Evolutionary conservation across 2,329 filamentous ascomycete genomes (phyloP), one percentile per base, ranked within the genome.

Genomic region (Xylaria multiplex): DNA sequence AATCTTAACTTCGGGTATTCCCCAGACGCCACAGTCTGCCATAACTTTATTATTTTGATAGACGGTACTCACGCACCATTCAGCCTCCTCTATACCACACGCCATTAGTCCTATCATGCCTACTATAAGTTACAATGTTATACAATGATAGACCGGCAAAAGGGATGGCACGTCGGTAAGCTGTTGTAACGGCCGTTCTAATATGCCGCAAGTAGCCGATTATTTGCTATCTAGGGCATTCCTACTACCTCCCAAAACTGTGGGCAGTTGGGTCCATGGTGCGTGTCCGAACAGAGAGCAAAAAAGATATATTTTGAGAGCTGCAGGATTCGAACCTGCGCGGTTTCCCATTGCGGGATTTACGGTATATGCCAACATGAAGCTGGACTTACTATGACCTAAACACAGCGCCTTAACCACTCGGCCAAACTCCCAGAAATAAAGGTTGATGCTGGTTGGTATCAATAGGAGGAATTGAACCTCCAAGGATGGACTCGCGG

Each of bases 401-500:
- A 69, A 69, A 69, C 67, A 67, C 64, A 46, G 54, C 67, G 64
- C 67, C 67, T 67, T 69, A 69, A 69, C 67, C 67, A 69, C 67
- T 69, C 67, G 66, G 67, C 64, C 67, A 69, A 64, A 69, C 67
- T 62, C 64, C 67, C 67, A 16, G 13, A 45, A 58, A 55, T 2
- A 7, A 37, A 62, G 54, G 43, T 32, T 45, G 40, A 48, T 14
- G 13, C 6, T 50, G 62, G 62, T 68, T 55, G 66, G 66, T 68
- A 59, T 65, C 53, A 62, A 67, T 43, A 58, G 35, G 50, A 68
- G 66, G 59, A 42, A 50, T 68, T 19, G 35, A 68, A 66, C 63
- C 66, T 63, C 66, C 59, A 59, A 19, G 5, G 40, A 48, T 71
- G 70, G 68, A 71, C 70, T 70, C 70, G 69, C 69, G 70, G 70